Conservation (phyloP, 495 filamentous ascomycete genomes). For the Aspergillus egyptiacus region DNA sequence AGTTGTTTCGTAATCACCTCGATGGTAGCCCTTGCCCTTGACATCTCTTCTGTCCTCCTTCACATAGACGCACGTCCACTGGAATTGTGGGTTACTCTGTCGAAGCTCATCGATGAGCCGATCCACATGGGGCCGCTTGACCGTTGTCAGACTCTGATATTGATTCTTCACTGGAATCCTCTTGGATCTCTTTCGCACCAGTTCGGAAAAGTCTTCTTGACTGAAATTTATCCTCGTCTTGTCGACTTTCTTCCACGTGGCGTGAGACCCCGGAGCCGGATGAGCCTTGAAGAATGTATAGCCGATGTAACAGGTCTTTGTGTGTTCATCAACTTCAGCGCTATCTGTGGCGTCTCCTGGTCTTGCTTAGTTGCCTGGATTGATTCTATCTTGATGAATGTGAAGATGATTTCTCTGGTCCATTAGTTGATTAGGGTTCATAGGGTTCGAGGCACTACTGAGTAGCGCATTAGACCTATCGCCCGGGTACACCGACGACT, state of each 20-base stretch:
- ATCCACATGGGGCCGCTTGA: constrained; percentile 30
- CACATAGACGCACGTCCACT: constrained; percentile 37
- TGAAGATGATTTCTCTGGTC: constrained; percentile 17
- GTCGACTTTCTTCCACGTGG: constrained; percentile 29
- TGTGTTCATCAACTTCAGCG: constrained; percentile 4
- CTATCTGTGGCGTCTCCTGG: background rate
- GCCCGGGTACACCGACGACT: constrained; percentile 7
- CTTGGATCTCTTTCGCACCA: constrained; percentile 30
- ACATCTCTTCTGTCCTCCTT: constrained; percentile 23
- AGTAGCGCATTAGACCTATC: constrained; percentile 13
- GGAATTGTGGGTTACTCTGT: constrained; percentile 19
- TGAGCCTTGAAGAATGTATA: constrained; percentile 35
- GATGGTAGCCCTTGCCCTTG: constrained; percentile 26
- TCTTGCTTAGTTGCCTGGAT: background rate
- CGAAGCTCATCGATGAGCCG: constrained; percentile 28
- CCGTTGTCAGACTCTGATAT: constrained; percentile 26
- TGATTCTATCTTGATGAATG: constrained; percentile 9
- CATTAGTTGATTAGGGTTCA: constrained; percentile 9
- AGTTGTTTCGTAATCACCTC: constrained; percentile 28
- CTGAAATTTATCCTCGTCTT: constrained; percentile 25
- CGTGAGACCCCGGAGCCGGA: constrained; percentile 22
- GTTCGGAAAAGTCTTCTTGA: constrained; percentile 24
- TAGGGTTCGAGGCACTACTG: constrained; percentile 4
- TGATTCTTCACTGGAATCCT: constrained; percentile 25
- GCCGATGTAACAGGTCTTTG: constrained; percentile 22